These are phyloP conservation scores for Speleostelium caveatum DNA, from an alignment of 78 protist genomes.

Conservation along the genomic window DNA sequence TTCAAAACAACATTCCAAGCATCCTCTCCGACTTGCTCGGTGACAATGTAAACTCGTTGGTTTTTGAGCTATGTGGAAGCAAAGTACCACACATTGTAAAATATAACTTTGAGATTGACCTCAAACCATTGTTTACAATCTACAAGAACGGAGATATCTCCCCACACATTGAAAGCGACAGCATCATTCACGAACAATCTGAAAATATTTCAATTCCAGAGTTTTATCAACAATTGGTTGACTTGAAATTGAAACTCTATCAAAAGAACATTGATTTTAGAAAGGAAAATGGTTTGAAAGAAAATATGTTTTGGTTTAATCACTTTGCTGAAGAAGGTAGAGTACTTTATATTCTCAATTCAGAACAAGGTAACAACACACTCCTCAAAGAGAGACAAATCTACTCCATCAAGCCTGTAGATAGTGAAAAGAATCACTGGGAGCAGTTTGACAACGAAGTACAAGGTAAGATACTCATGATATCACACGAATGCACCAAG, in stretches of 20 bases:
- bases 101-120: slow-evolving; percentile 24
- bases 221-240: background rate
- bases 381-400: background rate
- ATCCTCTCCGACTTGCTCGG: background rate
- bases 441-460: slow-evolving; percentile 55
- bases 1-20: background rate
- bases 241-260: background rate
- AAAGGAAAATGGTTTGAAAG: slow-evolving; percentile 15
- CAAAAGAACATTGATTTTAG: slow-evolving; percentile 13
- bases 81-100: slow-evolving; percentile 56
- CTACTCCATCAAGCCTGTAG: slow-evolving; percentile 44
- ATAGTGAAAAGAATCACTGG: slow-evolving; percentile 53
- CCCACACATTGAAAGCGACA: background rate
- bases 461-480: slow-evolving; percentile 27
- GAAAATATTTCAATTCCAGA: background rate
- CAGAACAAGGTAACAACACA: background rate
- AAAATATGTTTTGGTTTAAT: slow-evolving; percentile 49
- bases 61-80: slow-evolving; percentile 44
- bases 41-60: slow-evolving; percentile 8
- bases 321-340: slow-evolving; percentile 52
- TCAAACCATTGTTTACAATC: slow-evolving; percentile 43
- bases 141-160: background rate
- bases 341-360: slow-evolving; percentile 30
- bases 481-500: slow-evolving; percentile 1
- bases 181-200: background rate